Evolutionary conservation across 2,329 filamentous ascomycete genomes (phyloP).

Genomic region (Xylariaceae sp.): DNA sequence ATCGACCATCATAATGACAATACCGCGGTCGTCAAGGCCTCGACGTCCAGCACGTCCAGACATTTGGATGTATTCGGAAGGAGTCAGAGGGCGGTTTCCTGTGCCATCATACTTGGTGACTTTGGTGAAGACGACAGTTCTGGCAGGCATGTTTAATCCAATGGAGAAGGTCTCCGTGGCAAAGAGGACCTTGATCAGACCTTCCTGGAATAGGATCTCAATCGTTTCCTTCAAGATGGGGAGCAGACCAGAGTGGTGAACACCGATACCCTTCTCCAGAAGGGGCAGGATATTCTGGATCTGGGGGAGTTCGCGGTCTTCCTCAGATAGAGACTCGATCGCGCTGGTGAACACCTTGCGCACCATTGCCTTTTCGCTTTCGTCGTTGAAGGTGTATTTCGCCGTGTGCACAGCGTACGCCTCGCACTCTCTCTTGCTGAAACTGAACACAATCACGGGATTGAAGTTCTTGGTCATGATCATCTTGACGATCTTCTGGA

Average conservation of each 20-base stretch:
- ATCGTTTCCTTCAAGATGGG: constrained; percentile 98
- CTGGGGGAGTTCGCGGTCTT: constrained; percentile 82
- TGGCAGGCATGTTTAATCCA: constrained; percentile 97
- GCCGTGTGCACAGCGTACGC: constrained; percentile 82
- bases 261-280: constrained; percentile 84
- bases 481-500: constrained; percentile 98
- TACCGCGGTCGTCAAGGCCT: constrained; percentile 94
- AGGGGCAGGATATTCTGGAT: constrained; percentile 87
- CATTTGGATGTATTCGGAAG: constrained; percentile 98
- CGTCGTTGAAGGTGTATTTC: constrained; percentile 87
- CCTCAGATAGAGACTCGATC: constrained; percentile 85
- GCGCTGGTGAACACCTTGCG: constrained; percentile 90
- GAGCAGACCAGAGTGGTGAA: constrained; percentile 92
- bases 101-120: constrained; percentile 93
- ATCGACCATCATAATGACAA: constrained; percentile 99
- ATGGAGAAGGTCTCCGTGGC: constrained; percentile 99
- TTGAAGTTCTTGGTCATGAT: constrained; percentile 97
- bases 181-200: constrained; percentile 94
- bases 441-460: constrained; percentile 98
- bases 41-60: constrained; percentile 93
- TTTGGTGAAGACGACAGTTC: constrained; percentile 97
- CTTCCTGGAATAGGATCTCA: constrained; percentile 97
- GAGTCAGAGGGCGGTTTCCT: constrained; percentile 74
- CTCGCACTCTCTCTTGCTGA: constrained; percentile 97
- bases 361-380: constrained; percentile 92